phyloP scores from a whole-genome alignment of 2,329 filamentous ascomycete species.

The Amauroascus niger region DNA sequence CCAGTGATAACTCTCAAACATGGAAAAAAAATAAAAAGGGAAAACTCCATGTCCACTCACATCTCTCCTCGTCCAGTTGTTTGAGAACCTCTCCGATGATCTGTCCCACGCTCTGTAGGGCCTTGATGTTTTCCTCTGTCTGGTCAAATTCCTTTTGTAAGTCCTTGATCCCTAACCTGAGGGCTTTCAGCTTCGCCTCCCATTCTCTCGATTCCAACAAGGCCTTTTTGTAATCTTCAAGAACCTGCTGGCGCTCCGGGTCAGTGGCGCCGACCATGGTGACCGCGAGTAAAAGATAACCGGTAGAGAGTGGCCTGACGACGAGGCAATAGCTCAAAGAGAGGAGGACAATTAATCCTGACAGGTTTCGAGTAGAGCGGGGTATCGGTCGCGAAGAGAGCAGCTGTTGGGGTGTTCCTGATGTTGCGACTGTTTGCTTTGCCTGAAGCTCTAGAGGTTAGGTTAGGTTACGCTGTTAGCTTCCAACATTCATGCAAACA shows the following conservation, averaged over 20 bases:
- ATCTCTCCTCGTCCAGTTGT: conserved; percentile 97
- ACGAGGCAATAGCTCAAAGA: background rate
- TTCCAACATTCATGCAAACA: no score
- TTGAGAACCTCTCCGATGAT: conserved; percentile 99
- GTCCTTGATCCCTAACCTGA: conserved; percentile 92
- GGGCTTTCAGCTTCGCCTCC: conserved; percentile 92
- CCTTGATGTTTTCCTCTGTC: conserved; percentile 99
- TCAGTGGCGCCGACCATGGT: conserved; percentile 34
- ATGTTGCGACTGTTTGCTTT: no score
- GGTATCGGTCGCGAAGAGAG: no score
- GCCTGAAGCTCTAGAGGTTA: no score
- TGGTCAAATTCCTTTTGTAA: conserved; percentile 91
- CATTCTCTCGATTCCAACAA: conserved; percentile 93
- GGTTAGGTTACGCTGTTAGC: no score
- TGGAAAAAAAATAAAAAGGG: conserved; percentile 8
- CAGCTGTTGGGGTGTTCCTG: no score
- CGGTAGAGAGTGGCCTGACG: background rate
- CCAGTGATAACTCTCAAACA: background rate
- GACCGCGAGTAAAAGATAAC: background rate
- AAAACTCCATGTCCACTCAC: conserved; percentile 46
- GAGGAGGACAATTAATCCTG: no score
- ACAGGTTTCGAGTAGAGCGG: no score
- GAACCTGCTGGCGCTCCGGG: conserved; percentile 55
- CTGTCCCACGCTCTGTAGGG: conserved; percentile 94
- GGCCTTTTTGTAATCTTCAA: conserved; percentile 68